Percentiles rank a stretch among this genome's conserved stretches.
Evolutionary conservation across 129 eudicot genomes (phyloP).

Genomic region (Gnaphalium uliginosum): DNA sequence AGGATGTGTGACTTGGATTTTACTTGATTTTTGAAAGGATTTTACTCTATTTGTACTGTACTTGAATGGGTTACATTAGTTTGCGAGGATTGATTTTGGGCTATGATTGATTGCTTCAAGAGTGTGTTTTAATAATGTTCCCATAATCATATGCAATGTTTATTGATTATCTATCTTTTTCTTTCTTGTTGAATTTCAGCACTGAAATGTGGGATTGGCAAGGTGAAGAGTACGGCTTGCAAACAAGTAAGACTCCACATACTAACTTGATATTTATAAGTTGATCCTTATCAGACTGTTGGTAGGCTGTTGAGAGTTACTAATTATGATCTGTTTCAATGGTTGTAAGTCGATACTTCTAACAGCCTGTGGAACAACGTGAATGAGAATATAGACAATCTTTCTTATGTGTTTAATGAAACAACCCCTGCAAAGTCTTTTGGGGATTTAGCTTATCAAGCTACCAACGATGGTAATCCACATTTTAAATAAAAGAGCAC

Average conservation of each 20-base stretch:
- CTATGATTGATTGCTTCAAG: conserved; percentile 8
- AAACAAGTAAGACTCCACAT: conserved; percentile 34
- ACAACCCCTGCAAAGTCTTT: conserved; percentile 84
- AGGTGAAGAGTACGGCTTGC: conserved; percentile 48
- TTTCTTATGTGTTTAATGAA: conserved; percentile 58
- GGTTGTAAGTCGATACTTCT: conserved; percentile 40
- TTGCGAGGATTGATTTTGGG: neutral
- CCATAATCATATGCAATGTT: neutral
- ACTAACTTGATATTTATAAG: neutral
- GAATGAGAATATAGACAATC: conserved; percentile 48
- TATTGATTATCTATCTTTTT: conserved; percentile 3
- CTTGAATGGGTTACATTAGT: neutral
- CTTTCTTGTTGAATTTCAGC: conserved; percentile 11
- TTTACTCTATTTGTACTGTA: no score
- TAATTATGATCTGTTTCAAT: conserved; percentile 22
- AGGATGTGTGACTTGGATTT: neutral
- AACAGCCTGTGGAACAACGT: conserved; percentile 20
- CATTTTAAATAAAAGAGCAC: neutral
- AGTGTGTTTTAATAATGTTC: neutral
- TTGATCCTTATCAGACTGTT: neutral
- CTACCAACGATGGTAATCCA: conserved; percentile 40
- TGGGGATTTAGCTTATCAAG: conserved; percentile 65
- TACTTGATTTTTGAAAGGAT: neutral
- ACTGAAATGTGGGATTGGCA: conserved; percentile 82
- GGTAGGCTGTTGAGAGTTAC: neutral